These are phyloP conservation scores for Globisporangium paddicum DNA, from an alignment of 352 stramenopile genomes.

Conservation along the genomic window DNA sequence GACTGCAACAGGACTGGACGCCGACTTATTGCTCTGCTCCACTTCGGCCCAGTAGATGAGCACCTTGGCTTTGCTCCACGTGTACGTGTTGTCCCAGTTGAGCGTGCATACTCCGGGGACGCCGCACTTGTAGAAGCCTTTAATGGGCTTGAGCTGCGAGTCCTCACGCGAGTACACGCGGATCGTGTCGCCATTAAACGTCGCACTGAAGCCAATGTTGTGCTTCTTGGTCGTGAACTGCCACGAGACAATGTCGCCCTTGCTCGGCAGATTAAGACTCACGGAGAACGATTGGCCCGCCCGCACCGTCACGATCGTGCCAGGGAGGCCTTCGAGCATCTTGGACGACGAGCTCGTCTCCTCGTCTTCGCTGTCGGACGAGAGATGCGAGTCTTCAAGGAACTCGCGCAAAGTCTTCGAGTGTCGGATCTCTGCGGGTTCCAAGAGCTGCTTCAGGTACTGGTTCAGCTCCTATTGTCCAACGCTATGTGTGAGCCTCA, in stretches of 20 bases:
- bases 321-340: slow-evolving; percentile 48
- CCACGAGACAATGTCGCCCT: slow-evolving; percentile 52
- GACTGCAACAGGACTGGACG: background rate
- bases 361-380: slow-evolving; percentile 57
- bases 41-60: slow-evolving; percentile 77
- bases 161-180: slow-evolving; percentile 67
- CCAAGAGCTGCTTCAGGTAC: slow-evolving; percentile 51
- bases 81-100: slow-evolving; percentile 84
- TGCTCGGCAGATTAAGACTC: slow-evolving; percentile 32
- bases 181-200: slow-evolving; percentile 55
- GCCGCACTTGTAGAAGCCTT: slow-evolving; percentile 51
- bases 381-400: slow-evolving; percentile 43
- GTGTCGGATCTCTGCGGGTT: slow-evolving; percentile 44
- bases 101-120: slow-evolving; percentile 52
- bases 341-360: slow-evolving; percentile 28
- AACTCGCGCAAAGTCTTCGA: slow-evolving; percentile 58
- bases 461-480: slow-evolving; percentile 38
- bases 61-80: slow-evolving; percentile 72
- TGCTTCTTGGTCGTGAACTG: slow-evolving; percentile 80
- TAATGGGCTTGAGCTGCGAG: slow-evolving; percentile 52
- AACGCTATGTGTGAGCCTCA: background rate
- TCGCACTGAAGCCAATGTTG: slow-evolving; percentile 78
- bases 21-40: slow-evolving; percentile 20
- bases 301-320: slow-evolving; percentile 60
- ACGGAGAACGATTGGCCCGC: slow-evolving; percentile 70